A percentile compares a stretch with the other conserved stretches of the same genome.
Conservation (phyloP, 495 filamentous ascomycete genomes). For the Penicillium longicatenatum region DNA sequence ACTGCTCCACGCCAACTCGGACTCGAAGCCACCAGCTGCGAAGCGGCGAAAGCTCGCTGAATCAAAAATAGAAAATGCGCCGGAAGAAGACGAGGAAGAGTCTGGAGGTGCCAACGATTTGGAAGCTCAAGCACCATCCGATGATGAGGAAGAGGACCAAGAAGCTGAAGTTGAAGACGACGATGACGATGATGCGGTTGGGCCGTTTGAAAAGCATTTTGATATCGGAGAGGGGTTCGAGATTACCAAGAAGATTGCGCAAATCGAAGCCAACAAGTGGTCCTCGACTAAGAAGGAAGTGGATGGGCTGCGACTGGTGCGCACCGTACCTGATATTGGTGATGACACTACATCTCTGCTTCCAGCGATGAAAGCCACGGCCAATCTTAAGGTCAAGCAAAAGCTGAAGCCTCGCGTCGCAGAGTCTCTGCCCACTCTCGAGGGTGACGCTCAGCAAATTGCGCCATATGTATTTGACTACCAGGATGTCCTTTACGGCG, state of each 20-base stretch:
- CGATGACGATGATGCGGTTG: conserved; percentile 46
- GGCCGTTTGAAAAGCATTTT: conserved; percentile 84
- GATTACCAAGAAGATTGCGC: conserved; percentile 55
- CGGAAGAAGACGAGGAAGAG: conserved; percentile 29
- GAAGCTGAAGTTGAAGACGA: conserved; percentile 39
- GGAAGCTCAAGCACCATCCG: conserved; percentile 41
- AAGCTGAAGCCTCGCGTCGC: conserved; percentile 41
- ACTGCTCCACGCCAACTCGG: conserved; percentile 51
- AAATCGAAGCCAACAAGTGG: conserved; percentile 60
- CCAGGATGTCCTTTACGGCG: conserved; percentile 76
- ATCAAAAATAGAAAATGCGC: conserved; percentile 14
- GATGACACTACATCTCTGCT: conserved; percentile 30
- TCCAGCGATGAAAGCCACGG: conserved; percentile 38
- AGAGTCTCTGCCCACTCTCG: conserved; percentile 37
- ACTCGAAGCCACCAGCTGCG: conserved; percentile 55
- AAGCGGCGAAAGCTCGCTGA: conserved; percentile 69
- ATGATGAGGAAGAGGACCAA: conserved; percentile 45
- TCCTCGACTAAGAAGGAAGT: conserved; percentile 40
- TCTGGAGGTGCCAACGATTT: conserved; percentile 31
- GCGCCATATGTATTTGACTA: conserved; percentile 65
- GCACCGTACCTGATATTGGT: conserved; percentile 41
- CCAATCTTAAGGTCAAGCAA: conserved; percentile 48
- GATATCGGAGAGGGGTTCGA: conserved; percentile 58
- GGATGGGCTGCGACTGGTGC: conserved; percentile 49
- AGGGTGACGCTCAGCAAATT: conserved; percentile 34